Evolutionary conservation across 2,329 filamentous ascomycete genomes (phyloP).

Genomic region (Thielaviopsis ethacetica): DNA sequence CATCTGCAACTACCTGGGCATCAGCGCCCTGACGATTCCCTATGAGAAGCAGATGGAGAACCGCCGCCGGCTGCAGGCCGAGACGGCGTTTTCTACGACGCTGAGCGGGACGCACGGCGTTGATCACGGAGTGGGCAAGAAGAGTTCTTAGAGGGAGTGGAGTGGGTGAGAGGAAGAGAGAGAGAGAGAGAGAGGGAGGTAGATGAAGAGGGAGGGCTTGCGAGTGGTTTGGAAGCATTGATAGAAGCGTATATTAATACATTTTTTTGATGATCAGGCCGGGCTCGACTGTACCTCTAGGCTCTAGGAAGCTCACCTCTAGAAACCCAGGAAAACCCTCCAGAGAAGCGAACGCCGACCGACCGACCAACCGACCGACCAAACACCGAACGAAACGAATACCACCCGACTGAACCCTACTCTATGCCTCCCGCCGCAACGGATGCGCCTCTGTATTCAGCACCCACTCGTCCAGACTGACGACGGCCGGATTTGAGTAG

Average conservation of each 20-base stretch:
- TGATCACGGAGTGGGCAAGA: constrained; percentile 11
- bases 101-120: constrained; percentile 12
- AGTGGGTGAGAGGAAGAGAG: background rate
- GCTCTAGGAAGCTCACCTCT: too few species aligned
- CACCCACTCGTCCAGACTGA: constrained; percentile 47
- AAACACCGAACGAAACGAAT: background rate
- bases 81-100: constrained; percentile 10
- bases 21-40: constrained; percentile 84
- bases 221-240: too few species aligned
- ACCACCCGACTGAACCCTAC: too few species aligned
- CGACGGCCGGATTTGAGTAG: constrained; percentile 40
- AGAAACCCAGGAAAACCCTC: too few species aligned
- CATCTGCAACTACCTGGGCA: constrained; percentile 83
- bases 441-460: constrained; percentile 42
- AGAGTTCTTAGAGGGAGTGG: constrained; percentile 6
- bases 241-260: too few species aligned
- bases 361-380: too few species aligned
- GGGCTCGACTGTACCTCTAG: too few species aligned
- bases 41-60: constrained; percentile 42
- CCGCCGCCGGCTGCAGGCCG: constrained; percentile 17
- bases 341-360: too few species aligned
- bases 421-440: too few species aligned
- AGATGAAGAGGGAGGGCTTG: background rate
- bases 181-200: background rate
- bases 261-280: too few species aligned